Conservation (phyloP, 2,329 filamentous ascomycete genomes). For the Hypoxylon sp. region DNA sequence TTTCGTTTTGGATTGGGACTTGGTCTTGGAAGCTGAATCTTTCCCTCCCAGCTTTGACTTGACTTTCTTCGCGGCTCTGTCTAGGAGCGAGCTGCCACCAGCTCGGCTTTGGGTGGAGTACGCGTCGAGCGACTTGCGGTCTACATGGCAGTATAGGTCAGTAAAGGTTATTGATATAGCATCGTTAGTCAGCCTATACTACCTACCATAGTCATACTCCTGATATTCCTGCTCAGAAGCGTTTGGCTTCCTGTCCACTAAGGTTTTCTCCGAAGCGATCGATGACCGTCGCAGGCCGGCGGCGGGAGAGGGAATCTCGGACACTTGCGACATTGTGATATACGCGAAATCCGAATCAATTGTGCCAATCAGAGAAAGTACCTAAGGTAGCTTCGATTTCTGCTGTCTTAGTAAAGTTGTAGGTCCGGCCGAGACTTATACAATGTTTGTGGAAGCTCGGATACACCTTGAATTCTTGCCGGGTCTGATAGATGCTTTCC, state of each 20-base stretch:
- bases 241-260: slow-evolving; percentile 30
- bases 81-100: slow-evolving; percentile 22
- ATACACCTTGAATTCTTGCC: neutral
- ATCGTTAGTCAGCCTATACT: neutral
- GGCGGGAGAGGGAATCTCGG: neutral
- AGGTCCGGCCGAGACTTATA: neutral
- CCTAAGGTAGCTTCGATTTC: neutral
- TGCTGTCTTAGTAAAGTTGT: neutral
- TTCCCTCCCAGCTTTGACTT: slow-evolving; percentile 42
- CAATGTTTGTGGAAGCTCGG: neutral
- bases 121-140: slow-evolving; percentile 24
- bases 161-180: neutral
- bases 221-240: slow-evolving; percentile 2
- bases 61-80: slow-evolving; percentile 38
- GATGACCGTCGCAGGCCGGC: slow-evolving; percentile 32
- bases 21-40: slow-evolving; percentile 22
- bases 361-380: neutral
- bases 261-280: slow-evolving; percentile 42
- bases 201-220: slow-evolving; percentile 23
- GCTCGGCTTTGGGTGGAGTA: slow-evolving; percentile 10
- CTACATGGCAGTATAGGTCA: slow-evolving; percentile 18
- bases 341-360: neutral
- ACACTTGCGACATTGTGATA: slow-evolving; percentile 19
- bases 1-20: slow-evolving; percentile 24
- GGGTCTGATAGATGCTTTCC: neutral